Conservation (phyloP, 2,329 filamentous ascomycete species). For the Colletotrichum costaricense region DNA sequence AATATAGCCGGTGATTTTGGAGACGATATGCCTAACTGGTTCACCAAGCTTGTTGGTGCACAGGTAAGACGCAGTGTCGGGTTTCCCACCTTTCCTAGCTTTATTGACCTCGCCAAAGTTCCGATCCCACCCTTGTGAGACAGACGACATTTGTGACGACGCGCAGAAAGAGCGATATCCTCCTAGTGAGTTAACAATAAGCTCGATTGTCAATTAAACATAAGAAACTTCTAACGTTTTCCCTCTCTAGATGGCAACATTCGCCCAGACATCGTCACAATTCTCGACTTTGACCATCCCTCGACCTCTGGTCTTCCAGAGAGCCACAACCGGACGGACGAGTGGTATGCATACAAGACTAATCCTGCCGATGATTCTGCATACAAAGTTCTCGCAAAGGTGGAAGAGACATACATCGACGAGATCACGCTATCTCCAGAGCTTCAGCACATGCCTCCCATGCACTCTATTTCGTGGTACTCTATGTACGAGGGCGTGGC, state of each 20-base stretch:
- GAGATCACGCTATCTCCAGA: background rate
- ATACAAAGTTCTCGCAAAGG: background rate
- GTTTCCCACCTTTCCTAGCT: background rate
- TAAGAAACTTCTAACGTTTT: background rate
- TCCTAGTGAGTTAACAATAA: background rate
- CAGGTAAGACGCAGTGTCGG: background rate
- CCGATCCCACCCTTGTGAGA: background rate
- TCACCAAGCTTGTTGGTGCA: background rate
- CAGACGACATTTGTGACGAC: background rate
- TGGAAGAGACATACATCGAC: background rate
- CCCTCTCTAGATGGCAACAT: background rate
- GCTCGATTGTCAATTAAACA: background rate
- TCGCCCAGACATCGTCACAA: background rate
- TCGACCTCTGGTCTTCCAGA: background rate
- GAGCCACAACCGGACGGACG: background rate
- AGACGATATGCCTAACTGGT: background rate
- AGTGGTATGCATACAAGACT: background rate
- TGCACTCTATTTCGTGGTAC: background rate
- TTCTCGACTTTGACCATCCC: background rate
- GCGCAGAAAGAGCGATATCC: background rate
- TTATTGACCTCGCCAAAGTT: background rate
- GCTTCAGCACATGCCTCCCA: background rate
- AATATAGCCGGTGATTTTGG: background rate
- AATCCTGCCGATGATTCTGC: background rate
- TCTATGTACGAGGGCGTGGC: background rate